Base-by-base conservation (phyloP, 1,284 basidiomycete genomes). In the Coniophora puteana region DNA sequence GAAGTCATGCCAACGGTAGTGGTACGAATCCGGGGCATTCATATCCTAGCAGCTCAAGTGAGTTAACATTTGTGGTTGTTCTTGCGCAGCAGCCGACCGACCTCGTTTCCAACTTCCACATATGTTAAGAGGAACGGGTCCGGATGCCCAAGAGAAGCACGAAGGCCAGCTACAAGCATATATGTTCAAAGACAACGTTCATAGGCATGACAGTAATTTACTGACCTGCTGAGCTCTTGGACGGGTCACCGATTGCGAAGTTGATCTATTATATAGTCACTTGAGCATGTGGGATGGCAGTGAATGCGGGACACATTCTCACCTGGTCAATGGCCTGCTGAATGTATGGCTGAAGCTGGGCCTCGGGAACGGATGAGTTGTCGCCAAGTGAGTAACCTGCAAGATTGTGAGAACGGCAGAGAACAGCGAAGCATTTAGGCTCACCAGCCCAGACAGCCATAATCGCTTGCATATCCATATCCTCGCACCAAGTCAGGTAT, bases 31-130 rank as follows among this genome's bases (percentile, higher is more conserved):
- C 23, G 31, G 33, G n/a, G 17, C 18, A 35, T 36, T 2, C 8
- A 29, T 22, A 7, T 22, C 13, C 17, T 14, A n/a, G n/a, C 17
- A 8, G n/a, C 41, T 12, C 37, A n/a, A 7, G 10, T 11, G 4
- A 13, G 4, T 17, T 14, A 8, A 32, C 37, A 21, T 29, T 5
- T 14, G 8, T 16, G 59, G 59, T 49, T 40, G n/a, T n/a, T n/a
- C n/a, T n/a, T 1, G 67, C 57, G 42, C 78, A 71, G 61, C 73
- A 74, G 50, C 82, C n/a, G n/a, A n/a, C n/a, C n/a, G n/a, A n/a
- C 80, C 64, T 83, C 78, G 47, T 82, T 83, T 24, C 81, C 79
- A 18, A 87, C 68, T 60, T 87, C 83, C 12, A 87, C 71, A 46
- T 72, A 81, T 8, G 59, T 68, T 26, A 87, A 59, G 4, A 58